phyloP scores from a whole-genome alignment of 306 rosid genomes.

The Glycine tomentella region DNA sequence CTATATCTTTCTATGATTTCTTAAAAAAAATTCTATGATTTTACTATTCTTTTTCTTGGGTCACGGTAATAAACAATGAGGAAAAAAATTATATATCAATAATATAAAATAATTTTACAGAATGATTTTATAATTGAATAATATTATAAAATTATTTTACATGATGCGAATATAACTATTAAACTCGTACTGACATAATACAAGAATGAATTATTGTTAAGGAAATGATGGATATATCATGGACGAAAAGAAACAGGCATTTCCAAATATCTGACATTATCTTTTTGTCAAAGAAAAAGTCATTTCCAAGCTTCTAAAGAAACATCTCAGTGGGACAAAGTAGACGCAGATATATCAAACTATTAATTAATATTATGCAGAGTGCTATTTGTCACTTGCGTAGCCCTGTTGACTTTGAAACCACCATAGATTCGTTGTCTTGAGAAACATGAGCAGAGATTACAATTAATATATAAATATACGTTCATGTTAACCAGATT shows the following conservation, averaged over 20 bases:
- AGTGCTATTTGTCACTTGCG: not conserved
- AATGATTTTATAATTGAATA: too few species aligned
- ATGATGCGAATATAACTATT: too few species aligned
- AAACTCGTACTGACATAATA: not conserved
- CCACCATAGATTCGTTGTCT: slow-evolving; percentile 1
- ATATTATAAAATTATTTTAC: too few species aligned
- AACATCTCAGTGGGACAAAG: slow-evolving; percentile 18
- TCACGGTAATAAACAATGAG: not conserved
- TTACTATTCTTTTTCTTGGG: not conserved
- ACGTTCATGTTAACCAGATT: slow-evolving; percentile 18
- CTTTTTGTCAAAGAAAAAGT: slow-evolving; percentile 10
- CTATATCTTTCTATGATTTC: too few species aligned
- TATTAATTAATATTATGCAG: slow-evolving; percentile 16
- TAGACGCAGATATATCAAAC: not conserved
- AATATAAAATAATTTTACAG: too few species aligned
- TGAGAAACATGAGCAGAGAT: not conserved
- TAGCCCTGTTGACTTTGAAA: slow-evolving; percentile 10
- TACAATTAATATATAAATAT: slow-evolving; percentile 10
- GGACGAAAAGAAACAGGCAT: not conserved
- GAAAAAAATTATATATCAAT: too few species aligned
- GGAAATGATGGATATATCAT: slow-evolving; percentile 9
- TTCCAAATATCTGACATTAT: slow-evolving; percentile 10
- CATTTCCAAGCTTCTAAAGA: not conserved
- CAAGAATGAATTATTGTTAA: not conserved
- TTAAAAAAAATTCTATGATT: not conserved